These are phyloP conservation scores for Sequoiadendron giganteum DNA, from an alignment of 75 land plant genomes.

Conservation along the genomic window DNA sequence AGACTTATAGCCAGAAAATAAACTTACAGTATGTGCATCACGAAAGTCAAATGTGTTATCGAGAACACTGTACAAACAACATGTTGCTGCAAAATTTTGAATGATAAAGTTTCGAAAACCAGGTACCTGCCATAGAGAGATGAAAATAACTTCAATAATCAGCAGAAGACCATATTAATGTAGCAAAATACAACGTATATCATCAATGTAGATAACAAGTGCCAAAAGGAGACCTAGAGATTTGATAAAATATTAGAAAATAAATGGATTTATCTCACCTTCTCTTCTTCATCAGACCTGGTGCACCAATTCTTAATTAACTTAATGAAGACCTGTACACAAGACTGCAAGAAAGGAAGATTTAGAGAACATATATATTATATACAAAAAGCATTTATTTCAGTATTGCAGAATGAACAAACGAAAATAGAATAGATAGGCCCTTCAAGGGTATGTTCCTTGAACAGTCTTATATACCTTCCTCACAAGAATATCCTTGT, in stretches of 20 bases:
- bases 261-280: constrained; percentile 44
- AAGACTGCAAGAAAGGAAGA: constrained; percentile 47
- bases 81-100: constrained; percentile 80
- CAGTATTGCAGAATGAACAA: neutral
- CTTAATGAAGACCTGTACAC: constrained; percentile 86
- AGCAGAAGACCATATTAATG: neutral
- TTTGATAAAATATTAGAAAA: neutral
- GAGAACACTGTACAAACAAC: constrained; percentile 88
- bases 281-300: constrained; percentile 61
- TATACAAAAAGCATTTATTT: neutral
- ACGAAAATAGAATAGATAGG: neutral
- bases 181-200: neutral
- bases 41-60: constrained; percentile 87
- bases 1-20: neutral
- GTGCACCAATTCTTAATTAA: constrained; percentile 91
- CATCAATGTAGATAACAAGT: neutral
- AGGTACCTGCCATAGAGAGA: constrained; percentile 61
- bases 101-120: constrained; percentile 84
- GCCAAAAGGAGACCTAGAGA: neutral
- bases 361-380: neutral
- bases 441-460: neutral
- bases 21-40: constrained; percentile 93
- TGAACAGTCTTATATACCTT: constrained; percentile 52
- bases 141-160: neutral
- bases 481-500: constrained; percentile 80